Conservation (phyloP, 2,329 filamentous ascomycete genomes). For the Sclerotinia glacialis region DNA sequence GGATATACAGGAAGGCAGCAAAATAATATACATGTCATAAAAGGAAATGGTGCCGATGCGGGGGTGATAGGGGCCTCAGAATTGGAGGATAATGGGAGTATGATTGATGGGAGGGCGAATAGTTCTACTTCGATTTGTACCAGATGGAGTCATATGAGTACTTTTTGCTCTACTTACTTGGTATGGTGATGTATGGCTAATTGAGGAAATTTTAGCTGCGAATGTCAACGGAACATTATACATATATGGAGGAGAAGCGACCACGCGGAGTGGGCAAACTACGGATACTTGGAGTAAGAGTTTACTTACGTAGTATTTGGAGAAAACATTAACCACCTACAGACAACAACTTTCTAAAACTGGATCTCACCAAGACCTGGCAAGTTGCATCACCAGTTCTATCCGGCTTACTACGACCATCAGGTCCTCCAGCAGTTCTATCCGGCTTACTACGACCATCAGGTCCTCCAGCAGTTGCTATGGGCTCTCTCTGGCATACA, state of each 20-base stretch:
- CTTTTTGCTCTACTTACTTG: slow-evolving; percentile 27
- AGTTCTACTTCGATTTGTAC: slow-evolving; percentile 58
- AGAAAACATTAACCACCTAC: slow-evolving; percentile 9
- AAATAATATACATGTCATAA: slow-evolving; percentile 39
- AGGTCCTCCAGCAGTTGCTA: slow-evolving; percentile 67
- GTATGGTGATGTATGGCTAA: not conserved
- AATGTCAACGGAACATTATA: slow-evolving; percentile 73
- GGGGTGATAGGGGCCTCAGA: slow-evolving; percentile 43
- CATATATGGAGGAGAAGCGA: slow-evolving; percentile 70
- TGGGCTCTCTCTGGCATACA: slow-evolving; percentile 75
- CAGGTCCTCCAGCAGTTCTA: slow-evolving; percentile 68
- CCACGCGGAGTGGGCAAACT: slow-evolving; percentile 54
- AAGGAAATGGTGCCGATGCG: slow-evolving; percentile 45
- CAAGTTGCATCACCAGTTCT: slow-evolving; percentile 61
- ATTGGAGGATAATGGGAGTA: slow-evolving; percentile 36
- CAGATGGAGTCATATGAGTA: slow-evolving; percentile 64
- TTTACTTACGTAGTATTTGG: not conserved
- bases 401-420: slow-evolving; percentile 60
- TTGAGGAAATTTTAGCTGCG: slow-evolving; percentile 45
- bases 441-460: slow-evolving; percentile 61
- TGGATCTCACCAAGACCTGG: slow-evolving; percentile 75
- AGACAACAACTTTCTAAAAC: slow-evolving; percentile 69
- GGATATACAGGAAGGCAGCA: slow-evolving; percentile 43
- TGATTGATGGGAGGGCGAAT: slow-evolving; percentile 44
- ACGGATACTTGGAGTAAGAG: slow-evolving; percentile 66